Evolutionary conservation across 176 grass and related monocot genomes (phyloP).

Genomic region (bread wheat (Triticum aestivum)): DNA sequence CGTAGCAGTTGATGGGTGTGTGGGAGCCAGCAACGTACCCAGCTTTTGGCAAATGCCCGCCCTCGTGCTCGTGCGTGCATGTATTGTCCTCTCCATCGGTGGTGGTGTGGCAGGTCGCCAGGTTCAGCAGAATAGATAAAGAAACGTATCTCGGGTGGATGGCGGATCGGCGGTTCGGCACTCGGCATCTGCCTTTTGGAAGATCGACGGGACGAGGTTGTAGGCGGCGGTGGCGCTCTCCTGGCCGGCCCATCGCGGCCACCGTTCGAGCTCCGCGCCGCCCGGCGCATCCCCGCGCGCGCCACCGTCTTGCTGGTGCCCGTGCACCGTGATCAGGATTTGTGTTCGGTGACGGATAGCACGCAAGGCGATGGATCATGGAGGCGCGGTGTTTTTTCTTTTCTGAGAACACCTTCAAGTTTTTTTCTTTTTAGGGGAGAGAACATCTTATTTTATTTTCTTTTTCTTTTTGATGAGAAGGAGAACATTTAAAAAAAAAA

Average conservation of each 20-base stretch:
- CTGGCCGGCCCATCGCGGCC: not conserved
- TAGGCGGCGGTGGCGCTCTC: not conserved
- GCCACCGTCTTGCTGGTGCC: no score
- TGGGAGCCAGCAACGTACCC: not conserved
- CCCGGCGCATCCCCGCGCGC: not conserved
- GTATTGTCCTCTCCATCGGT: not conserved
- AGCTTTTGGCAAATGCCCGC: conserved; percentile 16
- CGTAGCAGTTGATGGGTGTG: not conserved
- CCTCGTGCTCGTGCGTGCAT: not conserved
- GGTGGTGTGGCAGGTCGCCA: conserved; percentile 13
- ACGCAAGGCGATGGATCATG: no score
- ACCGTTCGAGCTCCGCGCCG: not conserved
- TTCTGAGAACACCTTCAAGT: no score
- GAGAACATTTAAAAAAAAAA: no score
- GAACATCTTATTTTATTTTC: no score
- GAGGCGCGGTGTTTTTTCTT: no score
- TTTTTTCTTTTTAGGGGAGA: no score
- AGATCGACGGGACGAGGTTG: not conserved
- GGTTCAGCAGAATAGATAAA: not conserved
- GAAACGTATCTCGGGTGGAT: not conserved
- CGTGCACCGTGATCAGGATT: no score
- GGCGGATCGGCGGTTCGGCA: not conserved
- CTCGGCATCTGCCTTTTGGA: not conserved
- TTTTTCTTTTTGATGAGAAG: no score
- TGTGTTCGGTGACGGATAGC: no score